Conservation (phyloP, 768 basidiomycete genomes). For the Russula emetica region DNA sequence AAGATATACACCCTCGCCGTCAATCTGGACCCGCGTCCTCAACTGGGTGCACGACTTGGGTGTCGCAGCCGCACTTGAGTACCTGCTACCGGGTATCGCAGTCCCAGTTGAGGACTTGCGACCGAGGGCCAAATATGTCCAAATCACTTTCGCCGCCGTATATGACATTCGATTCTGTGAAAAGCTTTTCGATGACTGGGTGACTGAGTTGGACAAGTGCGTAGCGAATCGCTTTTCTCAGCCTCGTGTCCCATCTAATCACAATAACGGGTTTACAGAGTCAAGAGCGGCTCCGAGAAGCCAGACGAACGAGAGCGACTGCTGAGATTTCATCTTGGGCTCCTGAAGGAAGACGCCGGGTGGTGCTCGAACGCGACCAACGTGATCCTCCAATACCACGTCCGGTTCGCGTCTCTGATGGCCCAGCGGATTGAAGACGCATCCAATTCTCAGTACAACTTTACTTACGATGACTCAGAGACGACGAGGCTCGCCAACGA, state of each 20-base stretch:
- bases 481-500: conserved; percentile 20
- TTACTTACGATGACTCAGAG: conserved; percentile 13
- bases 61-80: not conserved
- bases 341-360: conserved; percentile 10
- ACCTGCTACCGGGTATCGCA: too few relatives aligned
- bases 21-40: conserved; percentile 11
- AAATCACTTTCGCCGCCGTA: conserved; percentile 2
- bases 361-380: conserved; percentile 18
- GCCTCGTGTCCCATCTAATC: not conserved
- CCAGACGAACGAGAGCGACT: conserved; percentile 1
- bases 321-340: conserved; percentile 6
- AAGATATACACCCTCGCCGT: conserved; percentile 16
- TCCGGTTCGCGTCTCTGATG: conserved; percentile 15
- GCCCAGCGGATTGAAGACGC: conserved; percentile 16
- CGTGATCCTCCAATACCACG: conserved; percentile 14
- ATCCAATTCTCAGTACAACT: conserved; percentile 16
- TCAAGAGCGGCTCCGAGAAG: not conserved
- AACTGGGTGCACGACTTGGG: conserved; percentile 10
- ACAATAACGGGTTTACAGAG: not conserved
- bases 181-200: conserved; percentile 20
- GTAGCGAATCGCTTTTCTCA: not conserved
- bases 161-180: conserved; percentile 19
- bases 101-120: conserved; percentile 4
- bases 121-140: conserved; percentile 5
- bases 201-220: conserved; percentile 16